These are phyloP conservation scores for Aspergillus quadrilineatus DNA, from an alignment of 2,329 filamentous ascomycete genomes.

Conservation along the genomic window DNA sequence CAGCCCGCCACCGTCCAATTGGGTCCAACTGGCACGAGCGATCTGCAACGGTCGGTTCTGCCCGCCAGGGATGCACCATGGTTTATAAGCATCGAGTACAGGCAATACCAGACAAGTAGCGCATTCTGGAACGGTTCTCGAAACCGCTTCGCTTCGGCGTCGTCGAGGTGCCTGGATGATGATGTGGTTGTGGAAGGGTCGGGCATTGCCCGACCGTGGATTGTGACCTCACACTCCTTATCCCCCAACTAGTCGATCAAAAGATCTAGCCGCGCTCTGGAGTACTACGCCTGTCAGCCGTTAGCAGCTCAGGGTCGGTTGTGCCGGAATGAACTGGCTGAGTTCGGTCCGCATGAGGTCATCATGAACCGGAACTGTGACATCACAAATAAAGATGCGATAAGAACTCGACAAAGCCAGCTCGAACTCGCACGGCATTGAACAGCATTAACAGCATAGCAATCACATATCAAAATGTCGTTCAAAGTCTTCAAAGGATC, in stretches of 20 bases:
- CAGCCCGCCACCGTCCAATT: not conserved
- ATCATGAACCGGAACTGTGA: not conserved
- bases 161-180: not conserved
- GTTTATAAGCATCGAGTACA: no score
- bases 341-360: not conserved
- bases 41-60: not conserved
- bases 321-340: not conserved
- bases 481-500: constrained; percentile 1
- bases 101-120: no score
- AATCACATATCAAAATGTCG: not conserved
- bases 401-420: not conserved
- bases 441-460: not conserved
- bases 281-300: no score
- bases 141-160: not conserved
- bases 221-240: not conserved
- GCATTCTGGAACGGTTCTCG: not conserved
- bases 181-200: no score
- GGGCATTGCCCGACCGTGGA: not conserved
- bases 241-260: no score
- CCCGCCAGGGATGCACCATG: not conserved
- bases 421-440: no score
- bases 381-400: not conserved
- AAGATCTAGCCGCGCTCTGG: no score
- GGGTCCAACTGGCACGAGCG: no score
- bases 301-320: no score